A percentile compares a stretch with the other conserved stretches of the same genome.
Conservation (phyloP, 176 grass and related monocot genomes). For the Triticum aestivum region IWGSC_CS_RefSeq_v2.1 NC_057802.1:573647422-573647921, state of each 20-base stretch:
- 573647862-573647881: too few species aligned
- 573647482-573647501: background rate
- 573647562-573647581: background rate
- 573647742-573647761: background rate
- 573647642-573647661: background rate
- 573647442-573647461: background rate
- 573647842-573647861: too few species aligned
- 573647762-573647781: too few species aligned
- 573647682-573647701: background rate
- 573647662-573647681: background rate
- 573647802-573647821: too few species aligned
- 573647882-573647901: too few species aligned
- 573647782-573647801: too few species aligned
- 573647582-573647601: background rate
- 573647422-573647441: background rate
- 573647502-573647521: background rate
- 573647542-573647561: background rate
- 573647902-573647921: too few species aligned
- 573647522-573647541: background rate
- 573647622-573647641: background rate
- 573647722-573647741: background rate
- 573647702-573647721: background rate
- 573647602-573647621: background rate
- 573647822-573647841: too few species aligned
- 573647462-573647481: background rate